Percentiles rank a stretch among this genome's conserved stretches.
These are phyloP conservation scores for Pichia californica DNA, from an alignment of 805 yeast genomes.

Conservation along the genomic window DNA sequence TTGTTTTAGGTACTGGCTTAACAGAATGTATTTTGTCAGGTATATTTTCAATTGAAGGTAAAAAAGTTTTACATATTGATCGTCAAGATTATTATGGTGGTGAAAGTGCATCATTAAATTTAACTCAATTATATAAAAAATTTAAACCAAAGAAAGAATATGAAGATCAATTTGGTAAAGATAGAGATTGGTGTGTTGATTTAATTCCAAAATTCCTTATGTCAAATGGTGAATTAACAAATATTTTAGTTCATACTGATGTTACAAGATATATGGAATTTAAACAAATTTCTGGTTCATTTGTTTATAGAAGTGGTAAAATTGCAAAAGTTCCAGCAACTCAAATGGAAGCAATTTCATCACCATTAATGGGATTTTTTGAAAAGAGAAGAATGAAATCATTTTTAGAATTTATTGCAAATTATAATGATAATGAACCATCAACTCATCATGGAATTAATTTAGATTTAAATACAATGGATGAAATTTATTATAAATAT, in stretches of 20 bases:
- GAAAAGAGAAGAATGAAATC: constrained; percentile 94
- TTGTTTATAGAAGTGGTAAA: constrained; percentile 82
- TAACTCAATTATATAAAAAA: constrained; percentile 67
- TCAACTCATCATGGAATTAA: constrained; percentile 82
- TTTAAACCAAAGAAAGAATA: constrained; percentile 79
- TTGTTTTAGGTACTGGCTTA: constrained; percentile 89
- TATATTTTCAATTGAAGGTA: constrained; percentile 92
- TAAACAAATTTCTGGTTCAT: constrained; percentile 94
- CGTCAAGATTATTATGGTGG: constrained; percentile 96
- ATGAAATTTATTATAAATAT: constrained; percentile 79
- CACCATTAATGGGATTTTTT: constrained; percentile 91
- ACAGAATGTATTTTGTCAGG: constrained; percentile 97
- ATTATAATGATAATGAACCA: constrained; percentile 69
- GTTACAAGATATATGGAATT: constrained; percentile 95
- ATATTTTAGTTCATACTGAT: constrained; percentile 90
- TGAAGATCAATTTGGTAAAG: constrained; percentile 72
- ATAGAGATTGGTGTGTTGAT: constrained; percentile 97
- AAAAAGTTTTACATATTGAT: constrained; percentile 94
- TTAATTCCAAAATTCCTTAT: constrained; percentile 93
- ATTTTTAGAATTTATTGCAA: constrained; percentile 81
- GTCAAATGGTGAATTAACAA: constrained; percentile 97
- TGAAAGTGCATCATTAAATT: constrained; percentile 78
- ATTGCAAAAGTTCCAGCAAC: constrained; percentile 94
- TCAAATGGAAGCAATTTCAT: constrained; percentile 83
- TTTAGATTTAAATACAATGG: constrained; percentile 84